Evolutionary conservation across 2,329 filamentous ascomycete genomes (phyloP).

Genomic region (Monosporascus sp.): DNA sequence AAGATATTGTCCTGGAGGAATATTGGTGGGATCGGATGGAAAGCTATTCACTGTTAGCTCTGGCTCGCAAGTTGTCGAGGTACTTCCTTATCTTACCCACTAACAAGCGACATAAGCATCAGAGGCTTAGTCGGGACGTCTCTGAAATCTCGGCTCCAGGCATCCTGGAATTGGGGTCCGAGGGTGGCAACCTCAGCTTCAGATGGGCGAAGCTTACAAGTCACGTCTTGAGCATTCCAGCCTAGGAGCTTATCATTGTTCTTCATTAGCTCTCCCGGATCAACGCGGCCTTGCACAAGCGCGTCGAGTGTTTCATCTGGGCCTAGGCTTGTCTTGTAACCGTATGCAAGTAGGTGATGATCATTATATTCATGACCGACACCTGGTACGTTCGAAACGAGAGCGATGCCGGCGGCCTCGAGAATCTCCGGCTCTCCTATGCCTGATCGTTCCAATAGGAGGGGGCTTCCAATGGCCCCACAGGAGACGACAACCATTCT

Average conservation of each 20-base stretch:
- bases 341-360: conserved; percentile 40
- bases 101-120: conserved; percentile 32
- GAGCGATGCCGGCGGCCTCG: conserved; percentile 32
- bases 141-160: conserved; percentile 42
- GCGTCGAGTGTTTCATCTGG: conserved; percentile 34
- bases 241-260: conserved; percentile 29
- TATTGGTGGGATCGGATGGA: no score
- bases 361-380: conserved; percentile 44
- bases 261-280: conserved; percentile 5
- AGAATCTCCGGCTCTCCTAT: conserved; percentile 42
- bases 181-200: conserved; percentile 40
- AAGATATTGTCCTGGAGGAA: neutral
- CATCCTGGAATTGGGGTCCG: conserved; percentile 37
- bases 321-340: conserved; percentile 40
- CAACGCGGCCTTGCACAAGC: conserved; percentile 15
- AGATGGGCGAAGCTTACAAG: conserved; percentile 42
- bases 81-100: conserved; percentile 11
- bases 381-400: conserved; percentile 39
- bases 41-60: conserved; percentile 18
- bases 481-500: conserved; percentile 42
- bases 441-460: conserved; percentile 53
- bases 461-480: conserved; percentile 43
- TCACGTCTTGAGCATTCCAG: conserved; percentile 44
- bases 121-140: conserved; percentile 30
- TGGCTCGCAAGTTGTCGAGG: neutral